A percentile compares a stretch with the other conserved stretches of the same genome.
These are phyloP conservation scores for Athelia sp. DNA, from an alignment of 1,284 basidiomycete genomes.

Conservation along the genomic window DNA sequence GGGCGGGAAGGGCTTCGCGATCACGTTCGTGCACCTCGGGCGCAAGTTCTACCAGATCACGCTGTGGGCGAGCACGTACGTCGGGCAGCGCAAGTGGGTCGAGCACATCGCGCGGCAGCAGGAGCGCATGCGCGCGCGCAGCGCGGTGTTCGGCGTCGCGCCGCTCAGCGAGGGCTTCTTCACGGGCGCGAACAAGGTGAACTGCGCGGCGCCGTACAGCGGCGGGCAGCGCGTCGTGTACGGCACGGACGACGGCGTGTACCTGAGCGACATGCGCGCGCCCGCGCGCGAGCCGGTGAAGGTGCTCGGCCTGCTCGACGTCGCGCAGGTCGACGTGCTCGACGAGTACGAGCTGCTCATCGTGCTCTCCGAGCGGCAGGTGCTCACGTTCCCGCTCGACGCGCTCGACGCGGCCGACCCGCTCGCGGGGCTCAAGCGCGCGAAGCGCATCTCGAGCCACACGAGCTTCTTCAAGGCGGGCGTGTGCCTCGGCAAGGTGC, in stretches of 20 bases:
- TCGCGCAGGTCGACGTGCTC: slow-evolving; percentile 93
- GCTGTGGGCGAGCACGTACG: slow-evolving; percentile 87
- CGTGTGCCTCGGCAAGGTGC: slow-evolving; percentile 86
- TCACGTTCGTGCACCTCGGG: slow-evolving; percentile 93
- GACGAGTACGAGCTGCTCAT: slow-evolving; percentile 96
- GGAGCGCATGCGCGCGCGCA: slow-evolving; percentile 78
- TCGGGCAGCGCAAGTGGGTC: slow-evolving; percentile 91
- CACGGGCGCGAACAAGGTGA: slow-evolving; percentile 77
- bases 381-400: slow-evolving; percentile 95
- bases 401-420: slow-evolving; percentile 90
- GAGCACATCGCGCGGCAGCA: slow-evolving; percentile 92
- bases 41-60: slow-evolving; percentile 91
- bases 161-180: slow-evolving; percentile 89
- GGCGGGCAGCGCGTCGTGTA: slow-evolving; percentile 88
- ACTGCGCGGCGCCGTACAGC: slow-evolving; percentile 92
- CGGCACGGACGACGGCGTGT: slow-evolving; percentile 96
- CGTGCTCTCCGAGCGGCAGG: slow-evolving; percentile 88
- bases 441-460: slow-evolving; percentile 93
- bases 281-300: slow-evolving; percentile 81
- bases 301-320: slow-evolving; percentile 86
- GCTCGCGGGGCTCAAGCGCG: slow-evolving; percentile 85
- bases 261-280: slow-evolving; percentile 84
- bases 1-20: slow-evolving; percentile 87
- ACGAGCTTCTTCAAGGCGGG: slow-evolving; percentile 99
- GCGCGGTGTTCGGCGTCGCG: slow-evolving; percentile 84